Evolutionary conservation across 148 eudicot species (phyloP).

Genomic region (Rhododendron williamsianum): DNA sequence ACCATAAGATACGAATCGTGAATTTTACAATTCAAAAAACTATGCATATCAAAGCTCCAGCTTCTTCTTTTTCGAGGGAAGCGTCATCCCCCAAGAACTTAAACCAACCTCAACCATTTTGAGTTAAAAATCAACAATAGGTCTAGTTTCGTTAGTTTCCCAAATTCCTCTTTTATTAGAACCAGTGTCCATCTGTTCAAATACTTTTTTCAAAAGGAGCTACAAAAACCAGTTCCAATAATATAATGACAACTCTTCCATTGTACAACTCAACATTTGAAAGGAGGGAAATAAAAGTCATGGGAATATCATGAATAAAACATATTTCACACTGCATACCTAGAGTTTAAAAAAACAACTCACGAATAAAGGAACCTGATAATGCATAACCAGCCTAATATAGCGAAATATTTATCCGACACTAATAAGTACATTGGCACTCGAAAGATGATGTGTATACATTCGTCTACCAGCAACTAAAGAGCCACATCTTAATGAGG

Average conservation of each 20-base stretch:
- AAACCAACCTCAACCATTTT: neutral
- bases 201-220: neutral
- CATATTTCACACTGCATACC: neutral
- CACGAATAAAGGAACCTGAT: neutral
- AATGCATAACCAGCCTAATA: neutral
- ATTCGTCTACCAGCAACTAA: neutral
- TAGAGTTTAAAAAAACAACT: neutral
- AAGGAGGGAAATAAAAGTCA: neutral
- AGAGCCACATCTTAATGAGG: neutral
- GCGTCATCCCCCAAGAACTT: neutral
- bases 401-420: neutral
- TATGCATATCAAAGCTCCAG: neutral
- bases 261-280: neutral
- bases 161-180: neutral
- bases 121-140: neutral
- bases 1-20: neutral
- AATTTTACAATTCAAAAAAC: neutral
- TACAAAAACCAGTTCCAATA: neutral
- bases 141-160: neutral
- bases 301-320: neutral
- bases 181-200: neutral
- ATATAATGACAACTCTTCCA: neutral
- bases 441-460: neutral
- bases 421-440: neutral
- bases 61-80: neutral